These are phyloP conservation scores for Eimeria acervulina DNA, from an alignment of 169 alveolate species.

Conservation along the genomic window DNA sequence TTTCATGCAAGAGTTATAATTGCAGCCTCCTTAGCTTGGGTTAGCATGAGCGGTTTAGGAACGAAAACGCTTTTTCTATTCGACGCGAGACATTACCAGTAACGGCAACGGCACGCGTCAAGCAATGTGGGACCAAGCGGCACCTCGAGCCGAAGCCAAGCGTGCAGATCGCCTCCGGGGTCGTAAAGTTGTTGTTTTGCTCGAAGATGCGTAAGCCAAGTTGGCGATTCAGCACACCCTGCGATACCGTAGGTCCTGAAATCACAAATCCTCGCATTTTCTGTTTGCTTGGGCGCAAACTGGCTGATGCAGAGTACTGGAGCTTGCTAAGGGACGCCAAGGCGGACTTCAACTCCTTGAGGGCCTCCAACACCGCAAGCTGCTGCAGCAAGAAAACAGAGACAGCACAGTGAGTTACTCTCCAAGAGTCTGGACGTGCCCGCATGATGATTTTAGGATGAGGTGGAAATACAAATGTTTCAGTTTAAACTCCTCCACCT, in stretches of 20 bases:
- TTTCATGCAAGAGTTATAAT: not conserved
- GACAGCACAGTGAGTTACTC: constrained; percentile 16
- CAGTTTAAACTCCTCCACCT: constrained; percentile 74
- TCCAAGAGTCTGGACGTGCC: not conserved
- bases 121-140: constrained; percentile 18
- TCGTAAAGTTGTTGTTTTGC: constrained; percentile 68
- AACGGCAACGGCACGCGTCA: not conserved
- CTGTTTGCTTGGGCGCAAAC: not conserved
- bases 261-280: not conserved
- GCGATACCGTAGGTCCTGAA: not conserved
- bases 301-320: constrained; percentile 54
- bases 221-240: not conserved
- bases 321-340: constrained; percentile 68
- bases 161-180: constrained; percentile 76
- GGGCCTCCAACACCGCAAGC: constrained; percentile 71
- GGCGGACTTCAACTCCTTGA: constrained; percentile 75
- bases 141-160: constrained; percentile 68
- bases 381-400: constrained; percentile 56
- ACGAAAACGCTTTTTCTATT: not conserved
- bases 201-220: constrained; percentile 76
- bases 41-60: not conserved
- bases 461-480: constrained; percentile 17
- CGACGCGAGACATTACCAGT: not conserved
- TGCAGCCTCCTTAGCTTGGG: not conserved
- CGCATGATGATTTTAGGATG: not conserved